Base-by-base conservation (phyloP, 2,329 filamentous ascomycete genomes). In the Tolypocladium tundrense region DNA sequence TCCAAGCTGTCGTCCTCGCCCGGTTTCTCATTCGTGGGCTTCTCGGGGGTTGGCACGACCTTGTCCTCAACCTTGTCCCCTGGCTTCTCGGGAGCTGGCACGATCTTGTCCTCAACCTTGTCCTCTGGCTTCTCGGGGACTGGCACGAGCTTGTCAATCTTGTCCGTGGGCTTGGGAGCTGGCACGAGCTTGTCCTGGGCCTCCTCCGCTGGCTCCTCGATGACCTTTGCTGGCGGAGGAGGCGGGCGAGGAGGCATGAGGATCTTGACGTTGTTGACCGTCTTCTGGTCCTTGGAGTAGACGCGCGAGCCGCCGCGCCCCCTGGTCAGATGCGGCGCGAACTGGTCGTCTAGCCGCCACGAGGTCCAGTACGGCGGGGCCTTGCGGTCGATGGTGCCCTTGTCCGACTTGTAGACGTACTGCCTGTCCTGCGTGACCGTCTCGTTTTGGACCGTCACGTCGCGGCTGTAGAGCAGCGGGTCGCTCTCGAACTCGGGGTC, bases 381-480 rank as follows among this genome's bases (percentile, higher is more conserved):
- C 2, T 16, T 5, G 27, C 8, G 27, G 16, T 33, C 21, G 21
- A 43, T 16, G 14, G 43, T 24, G 24, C 6, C 24, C 8, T 37
- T 16, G 2, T 21, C 13, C 9, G 35, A 35, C 53, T 31, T 39
- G 52, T 40, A 51, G n/a, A 58, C 19, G 27, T 39, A 54, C 10
- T 79, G 75, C 14, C 73, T 62, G 68, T 86, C 82, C 27, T 68
- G 67, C 5, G 78, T 67, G 21, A 86, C 67, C 0, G 76, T 80
- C 53, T 77, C 75, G 66, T 87, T 86, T 3, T 75, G 70, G 4
- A 82, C 81, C 35, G 71, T 68, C 33, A 88, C 80, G 54, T 81
- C 75, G 24, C 86, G 76, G 58, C 70, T 73, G 68, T 88, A 90
- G 50, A 88, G 70, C 67, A 79, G 72, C 54, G 68, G 70, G 24